These are phyloP conservation scores for Metschnikowia proteae DNA, from an alignment of 805 yeast species.

Conservation along the genomic window DNA sequence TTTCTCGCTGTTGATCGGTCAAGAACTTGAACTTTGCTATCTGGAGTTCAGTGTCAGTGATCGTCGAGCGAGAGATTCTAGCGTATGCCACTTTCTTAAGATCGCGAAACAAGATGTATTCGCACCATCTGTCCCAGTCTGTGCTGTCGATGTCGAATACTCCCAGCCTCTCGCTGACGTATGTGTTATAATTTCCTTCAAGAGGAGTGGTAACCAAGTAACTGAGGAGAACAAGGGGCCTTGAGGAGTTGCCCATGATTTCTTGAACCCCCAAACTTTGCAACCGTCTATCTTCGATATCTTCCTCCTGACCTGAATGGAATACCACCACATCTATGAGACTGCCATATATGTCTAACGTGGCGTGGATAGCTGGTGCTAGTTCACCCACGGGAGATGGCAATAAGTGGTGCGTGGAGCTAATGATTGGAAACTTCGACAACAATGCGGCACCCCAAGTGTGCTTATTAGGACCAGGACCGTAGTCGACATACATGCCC, in stretches of 20 bases:
- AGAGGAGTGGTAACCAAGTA: slow-evolving; percentile 86
- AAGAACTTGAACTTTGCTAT: slow-evolving; percentile 82
- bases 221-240: slow-evolving; percentile 85
- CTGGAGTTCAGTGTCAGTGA: slow-evolving; percentile 96
- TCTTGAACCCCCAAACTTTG: slow-evolving; percentile 75
- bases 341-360: slow-evolving; percentile 85
- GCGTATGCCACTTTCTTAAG: slow-evolving; percentile 90
- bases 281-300: slow-evolving; percentile 84
- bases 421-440: slow-evolving; percentile 89
- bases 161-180: slow-evolving; percentile 77
- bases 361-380: slow-evolving; percentile 98
- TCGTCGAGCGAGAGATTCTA: slow-evolving; percentile 85
- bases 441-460: slow-evolving; percentile 96
- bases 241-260: slow-evolving; percentile 74
- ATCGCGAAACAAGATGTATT: slow-evolving; percentile 85
- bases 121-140: slow-evolving; percentile 99
- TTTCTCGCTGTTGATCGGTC: slow-evolving; percentile 29
- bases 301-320: slow-evolving; percentile 98
- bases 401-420: slow-evolving; percentile 83
- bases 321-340: slow-evolving; percentile 89
- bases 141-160: slow-evolving; percentile 92
- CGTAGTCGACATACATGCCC: slow-evolving; percentile 93
- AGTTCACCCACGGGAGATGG: slow-evolving; percentile 98
- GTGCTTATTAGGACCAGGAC: slow-evolving; percentile 97
- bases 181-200: slow-evolving; percentile 87